Conservation (phyloP, 306 rosid species). For the Citrullus amarus region DNA sequence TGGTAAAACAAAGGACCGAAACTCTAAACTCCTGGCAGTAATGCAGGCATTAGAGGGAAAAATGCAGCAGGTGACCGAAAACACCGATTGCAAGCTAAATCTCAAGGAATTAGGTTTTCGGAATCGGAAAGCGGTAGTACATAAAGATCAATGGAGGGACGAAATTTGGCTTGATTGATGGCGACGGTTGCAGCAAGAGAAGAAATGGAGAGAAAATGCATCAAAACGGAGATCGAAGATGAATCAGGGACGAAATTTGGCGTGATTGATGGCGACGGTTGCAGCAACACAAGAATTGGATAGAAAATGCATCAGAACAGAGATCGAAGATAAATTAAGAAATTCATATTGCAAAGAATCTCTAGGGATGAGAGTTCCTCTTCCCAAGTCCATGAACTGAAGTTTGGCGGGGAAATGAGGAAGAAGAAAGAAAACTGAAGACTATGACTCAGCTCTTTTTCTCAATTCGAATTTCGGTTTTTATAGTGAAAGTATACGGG, state of each 20-base stretch:
- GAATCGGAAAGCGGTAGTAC: background rate
- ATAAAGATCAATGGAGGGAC: background rate
- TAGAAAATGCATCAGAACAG: background rate
- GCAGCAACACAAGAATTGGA: background rate
- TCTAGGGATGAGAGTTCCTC: background rate
- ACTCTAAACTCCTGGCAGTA: background rate
- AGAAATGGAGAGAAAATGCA: background rate
- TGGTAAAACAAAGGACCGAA: slow-evolving; percentile 12
- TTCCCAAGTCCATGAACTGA: background rate
- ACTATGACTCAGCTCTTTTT: background rate
- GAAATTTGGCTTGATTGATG: background rate
- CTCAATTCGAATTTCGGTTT: background rate
- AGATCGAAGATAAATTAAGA: background rate
- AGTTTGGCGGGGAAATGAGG: background rate
- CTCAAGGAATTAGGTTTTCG: background rate
- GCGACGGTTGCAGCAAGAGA: background rate
- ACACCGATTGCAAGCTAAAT: background rate
- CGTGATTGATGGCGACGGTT: background rate
- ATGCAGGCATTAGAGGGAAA: background rate
- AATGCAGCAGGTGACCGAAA: background rate
- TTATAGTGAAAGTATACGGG: background rate
- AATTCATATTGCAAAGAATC: background rate
- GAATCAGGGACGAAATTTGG: background rate
- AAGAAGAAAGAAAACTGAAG: background rate
- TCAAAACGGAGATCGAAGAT: background rate